Evolutionary conservation across 2,329 filamentous ascomycete genomes (phyloP), one percentile per base, ranked within the genome.

Genomic region (Didymellaceae sp.): DNA sequence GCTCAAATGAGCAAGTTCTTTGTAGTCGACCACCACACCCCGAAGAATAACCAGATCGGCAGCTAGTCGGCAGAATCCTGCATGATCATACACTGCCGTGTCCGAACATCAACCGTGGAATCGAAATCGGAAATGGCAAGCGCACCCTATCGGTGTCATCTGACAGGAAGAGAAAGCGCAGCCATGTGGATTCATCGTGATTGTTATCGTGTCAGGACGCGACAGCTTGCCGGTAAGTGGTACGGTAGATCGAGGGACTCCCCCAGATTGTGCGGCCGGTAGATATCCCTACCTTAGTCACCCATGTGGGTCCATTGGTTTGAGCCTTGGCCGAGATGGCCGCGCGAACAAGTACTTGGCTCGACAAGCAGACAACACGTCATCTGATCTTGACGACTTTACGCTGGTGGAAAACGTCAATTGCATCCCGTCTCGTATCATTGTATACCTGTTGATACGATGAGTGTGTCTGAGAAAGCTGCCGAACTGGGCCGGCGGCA

Each of bases 401-500:
- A 17, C 33, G n/a, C 10, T 28, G 11, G 7, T 25, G 24, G 7
- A 28, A 13, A 28, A 7, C 11, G 7, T 10, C 21, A 11, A 24
- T 22, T 28, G 8, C 6, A 13, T 37, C 16, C n/a, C 31, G 16
- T 16, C 14, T 20, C n/a, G 22, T 14, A 2, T 11, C 11, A 28
- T 9, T 28, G 10, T 44, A n/a, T 8, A 14, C 32, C 7, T 34
- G 34, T 24, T 35, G 13, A 32, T 7, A 45, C 18, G 16, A 65
- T 66, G 62, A 48, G 40, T 48, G 34, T 48, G 33, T 46, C 61
- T 35, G 52, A 56, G 25, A 41, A 59, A 6, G 57, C 66, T 13
- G 52, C 54, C 24, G 46, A 62, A 52, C 56, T 73, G 41, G 62
- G 71, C 45, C 63, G 66, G 40, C 70, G 65, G 35, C 86, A 90